Percentiles rank a stretch among this genome's conserved stretches.
phyloP scores from a whole-genome alignment of 768 basidiomycete genomes.

The Pilatotrama ljubarskyi region DNA sequence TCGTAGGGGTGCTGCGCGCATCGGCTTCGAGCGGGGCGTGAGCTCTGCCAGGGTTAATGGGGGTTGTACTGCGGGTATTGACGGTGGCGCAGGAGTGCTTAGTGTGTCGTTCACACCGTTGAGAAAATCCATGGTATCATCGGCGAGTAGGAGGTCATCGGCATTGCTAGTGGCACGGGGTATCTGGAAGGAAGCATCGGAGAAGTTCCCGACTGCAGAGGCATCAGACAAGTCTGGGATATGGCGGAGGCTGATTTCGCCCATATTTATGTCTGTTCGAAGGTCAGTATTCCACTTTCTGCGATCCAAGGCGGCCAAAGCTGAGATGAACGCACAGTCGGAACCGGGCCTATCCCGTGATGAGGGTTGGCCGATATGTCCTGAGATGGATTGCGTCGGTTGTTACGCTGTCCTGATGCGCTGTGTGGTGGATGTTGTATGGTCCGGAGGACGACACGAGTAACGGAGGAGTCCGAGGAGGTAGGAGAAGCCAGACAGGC shows the following conservation, averaged over 20 bases:
- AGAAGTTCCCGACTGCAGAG: conserved; percentile 45
- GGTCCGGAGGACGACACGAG: no score
- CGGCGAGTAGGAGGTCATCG: conserved; percentile 39
- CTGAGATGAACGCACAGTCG: no score
- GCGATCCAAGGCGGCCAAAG: no score
- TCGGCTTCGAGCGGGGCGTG: conserved; percentile 26
- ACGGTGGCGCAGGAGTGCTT: conserved; percentile 32
- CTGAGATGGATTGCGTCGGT: no score
- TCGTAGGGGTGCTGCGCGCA: conserved; percentile 9
- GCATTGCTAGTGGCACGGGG: conserved; percentile 37
- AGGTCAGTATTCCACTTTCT: not conserved
- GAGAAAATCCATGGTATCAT: conserved; percentile 48
- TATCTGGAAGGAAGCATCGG: conserved; percentile 52
- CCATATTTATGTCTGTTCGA: not conserved
- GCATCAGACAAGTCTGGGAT: conserved; percentile 53
- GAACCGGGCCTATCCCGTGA: no score
- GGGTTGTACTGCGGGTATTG: conserved; percentile 19
- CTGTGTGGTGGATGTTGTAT: no score
- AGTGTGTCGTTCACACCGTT: conserved; percentile 41
- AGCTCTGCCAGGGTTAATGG: conserved; percentile 27
- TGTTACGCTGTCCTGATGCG: no score
- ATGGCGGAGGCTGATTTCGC: conserved; percentile 51
- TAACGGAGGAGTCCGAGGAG: not conserved
- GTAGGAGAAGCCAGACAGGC: not conserved
- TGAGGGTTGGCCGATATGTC: no score